These are phyloP conservation scores for Clonostachys rosea DNA, from an alignment of 2,329 filamentous ascomycete genomes.

Conservation along the genomic window DNA sequence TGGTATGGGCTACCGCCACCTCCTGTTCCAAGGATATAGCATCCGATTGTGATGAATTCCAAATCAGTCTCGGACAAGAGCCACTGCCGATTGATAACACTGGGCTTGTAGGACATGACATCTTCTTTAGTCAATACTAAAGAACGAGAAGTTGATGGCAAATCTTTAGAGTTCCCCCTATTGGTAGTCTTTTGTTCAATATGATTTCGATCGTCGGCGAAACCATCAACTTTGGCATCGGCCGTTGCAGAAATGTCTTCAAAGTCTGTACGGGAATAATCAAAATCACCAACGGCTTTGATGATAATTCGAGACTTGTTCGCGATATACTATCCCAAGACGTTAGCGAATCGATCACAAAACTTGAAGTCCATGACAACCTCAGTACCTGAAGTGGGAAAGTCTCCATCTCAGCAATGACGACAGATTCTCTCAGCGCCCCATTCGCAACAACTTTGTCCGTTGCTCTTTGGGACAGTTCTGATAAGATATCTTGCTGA, in stretches of 20 bases:
- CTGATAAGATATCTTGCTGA: conserved; percentile 26
- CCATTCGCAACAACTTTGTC: conserved; percentile 39
- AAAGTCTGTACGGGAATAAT: conserved; percentile 12
- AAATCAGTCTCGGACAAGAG: conserved; percentile 53
- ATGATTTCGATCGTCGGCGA: conserved; percentile 1
- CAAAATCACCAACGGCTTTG: conserved; percentile 54
- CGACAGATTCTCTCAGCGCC: conserved; percentile 33
- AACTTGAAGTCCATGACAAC: too few relatives aligned
- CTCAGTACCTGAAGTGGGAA: conserved; percentile 39
- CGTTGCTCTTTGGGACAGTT: conserved; percentile 32
- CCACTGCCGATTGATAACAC: conserved; percentile 47
- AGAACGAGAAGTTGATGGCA: conserved; percentile 21
- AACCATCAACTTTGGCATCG: background rate
- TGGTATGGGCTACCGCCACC: conserved; percentile 53
- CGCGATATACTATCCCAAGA: conserved; percentile 33
- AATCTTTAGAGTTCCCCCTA: conserved; percentile 6
- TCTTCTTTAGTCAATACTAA: background rate
- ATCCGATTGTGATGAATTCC: conserved; percentile 50
- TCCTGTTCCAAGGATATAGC: conserved; percentile 57
- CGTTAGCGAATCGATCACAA: too few relatives aligned
- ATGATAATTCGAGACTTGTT: conserved; percentile 54
- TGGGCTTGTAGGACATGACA: conserved; percentile 35
- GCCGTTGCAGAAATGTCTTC: background rate
- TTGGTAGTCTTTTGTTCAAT: background rate
- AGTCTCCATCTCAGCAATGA: conserved; percentile 47